These are phyloP conservation scores for Aspergillus sp. DNA, from an alignment of 2,329 filamentous ascomycete genomes.

Conservation along the genomic window DNA sequence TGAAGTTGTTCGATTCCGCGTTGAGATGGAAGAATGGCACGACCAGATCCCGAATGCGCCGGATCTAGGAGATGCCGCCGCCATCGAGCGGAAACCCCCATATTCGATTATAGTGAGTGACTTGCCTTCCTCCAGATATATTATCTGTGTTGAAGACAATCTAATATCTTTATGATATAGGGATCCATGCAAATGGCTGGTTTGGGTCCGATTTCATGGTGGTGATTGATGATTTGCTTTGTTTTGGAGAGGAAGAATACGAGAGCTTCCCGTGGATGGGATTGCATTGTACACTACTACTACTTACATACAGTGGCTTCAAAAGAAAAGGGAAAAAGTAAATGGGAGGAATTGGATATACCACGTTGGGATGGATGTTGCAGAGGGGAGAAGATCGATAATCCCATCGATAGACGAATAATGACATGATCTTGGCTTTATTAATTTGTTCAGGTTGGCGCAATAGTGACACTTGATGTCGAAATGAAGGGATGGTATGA, in stretches of 20 bases:
- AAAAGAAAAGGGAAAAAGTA: no score
- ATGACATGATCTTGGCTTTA: slow-evolving; percentile 7
- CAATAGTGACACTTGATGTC: not conserved
- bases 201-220: slow-evolving; percentile 50
- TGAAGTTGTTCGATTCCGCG: slow-evolving; percentile 82
- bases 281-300: not conserved
- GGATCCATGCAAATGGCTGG: slow-evolving; percentile 52
- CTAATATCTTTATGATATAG: slow-evolving; percentile 28
- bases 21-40: slow-evolving; percentile 87
- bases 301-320: no score
- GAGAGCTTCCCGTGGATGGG: not conserved
- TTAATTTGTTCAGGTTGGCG: not conserved
- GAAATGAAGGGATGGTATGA: slow-evolving; percentile 4
- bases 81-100: slow-evolving; percentile 60
- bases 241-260: not conserved
- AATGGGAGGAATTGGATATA: not conserved
- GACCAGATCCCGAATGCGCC: slow-evolving; percentile 78
- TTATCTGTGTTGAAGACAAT: not conserved
- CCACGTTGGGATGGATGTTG: not conserved
- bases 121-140: not conserved
- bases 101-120: slow-evolving; percentile 48
- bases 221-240: slow-evolving; percentile 31
- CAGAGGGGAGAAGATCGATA: not conserved
- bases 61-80: slow-evolving; percentile 62
- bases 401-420: slow-evolving; percentile 8